phyloP scores from a whole-genome alignment of 1,284 basidiomycete genomes.

The Cutaneotrichosporon cutaneum region DNA sequence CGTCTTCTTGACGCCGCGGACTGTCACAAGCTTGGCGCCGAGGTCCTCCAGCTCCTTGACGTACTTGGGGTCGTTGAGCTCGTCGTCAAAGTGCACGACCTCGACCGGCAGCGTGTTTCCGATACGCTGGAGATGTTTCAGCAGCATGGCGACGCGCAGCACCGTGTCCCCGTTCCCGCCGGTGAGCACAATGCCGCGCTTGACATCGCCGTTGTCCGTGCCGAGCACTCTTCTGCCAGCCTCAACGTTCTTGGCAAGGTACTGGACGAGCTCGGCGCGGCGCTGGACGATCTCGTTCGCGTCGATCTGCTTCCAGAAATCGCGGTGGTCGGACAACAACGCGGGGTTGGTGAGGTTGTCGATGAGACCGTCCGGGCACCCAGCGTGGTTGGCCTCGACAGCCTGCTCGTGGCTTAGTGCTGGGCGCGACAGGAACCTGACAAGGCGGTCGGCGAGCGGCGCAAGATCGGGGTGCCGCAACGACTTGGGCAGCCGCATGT shows the following conservation, averaged over 20 bases:
- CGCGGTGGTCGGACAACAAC: conserved; percentile 46
- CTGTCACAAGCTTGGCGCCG: conserved; percentile 39
- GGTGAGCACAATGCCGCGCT: conserved; percentile 9
- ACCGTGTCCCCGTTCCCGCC: conserved; percentile 49
- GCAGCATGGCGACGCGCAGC: conserved; percentile 45
- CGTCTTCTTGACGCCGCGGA: conserved; percentile 20
- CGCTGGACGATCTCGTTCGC: conserved; percentile 39
- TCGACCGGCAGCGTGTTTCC: conserved; percentile 52
- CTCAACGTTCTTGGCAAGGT: conserved; percentile 37
- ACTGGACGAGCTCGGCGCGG: conserved; percentile 46
- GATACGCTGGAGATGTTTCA: conserved; percentile 48
- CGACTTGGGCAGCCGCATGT: conserved; percentile 21
- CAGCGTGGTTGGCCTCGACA: conserved; percentile 23
- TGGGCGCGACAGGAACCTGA: conserved; percentile 40
- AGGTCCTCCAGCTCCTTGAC: conserved; percentile 44
- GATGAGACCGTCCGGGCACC: conserved; percentile 39
- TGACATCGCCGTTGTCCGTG: background rate
- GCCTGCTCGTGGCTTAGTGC: conserved; percentile 29
- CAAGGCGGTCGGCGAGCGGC: conserved; percentile 19
- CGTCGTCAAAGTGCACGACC: conserved; percentile 54
- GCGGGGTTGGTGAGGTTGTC: conserved; percentile 51
- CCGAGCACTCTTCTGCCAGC: conserved; percentile 38
- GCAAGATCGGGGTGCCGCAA: conserved; percentile 12
- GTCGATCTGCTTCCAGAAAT: conserved; percentile 44
- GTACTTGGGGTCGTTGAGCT: conserved; percentile 42